Conservation (phyloP, 768 basidiomycete genomes). For the Suillus subaureus region DNA sequence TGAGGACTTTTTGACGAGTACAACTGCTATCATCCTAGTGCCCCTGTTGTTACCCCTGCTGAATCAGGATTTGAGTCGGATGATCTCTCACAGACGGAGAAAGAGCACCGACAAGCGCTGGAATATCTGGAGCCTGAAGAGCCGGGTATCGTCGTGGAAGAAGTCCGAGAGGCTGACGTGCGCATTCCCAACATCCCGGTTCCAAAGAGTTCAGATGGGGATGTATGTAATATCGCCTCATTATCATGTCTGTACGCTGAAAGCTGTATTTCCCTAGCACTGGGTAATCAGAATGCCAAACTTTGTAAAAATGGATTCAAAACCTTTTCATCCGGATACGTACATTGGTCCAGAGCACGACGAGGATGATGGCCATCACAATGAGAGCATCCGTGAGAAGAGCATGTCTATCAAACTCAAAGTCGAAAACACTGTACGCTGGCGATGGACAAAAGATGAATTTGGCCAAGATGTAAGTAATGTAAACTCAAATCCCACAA, state of each 20-base stretch:
- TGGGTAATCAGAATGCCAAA: conserved; percentile 96
- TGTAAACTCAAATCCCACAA: background rate
- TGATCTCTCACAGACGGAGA: conserved; percentile 62
- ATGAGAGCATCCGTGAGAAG: conserved; percentile 69
- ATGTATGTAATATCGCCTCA: conserved; percentile 51
- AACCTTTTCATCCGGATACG: conserved; percentile 86
- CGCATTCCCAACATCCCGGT: conserved; percentile 87
- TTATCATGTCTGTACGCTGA: conserved; percentile 11
- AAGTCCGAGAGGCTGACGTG: conserved; percentile 67
- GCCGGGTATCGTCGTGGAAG: conserved; percentile 55
- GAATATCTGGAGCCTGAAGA: conserved; percentile 85
- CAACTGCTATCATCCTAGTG: conserved; percentile 29
- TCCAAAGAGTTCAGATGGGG: conserved; percentile 77
- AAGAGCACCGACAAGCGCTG: conserved; percentile 59
- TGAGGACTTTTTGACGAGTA: conserved; percentile 11
- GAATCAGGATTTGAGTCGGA: conserved; percentile 64
- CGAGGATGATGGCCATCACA: conserved; percentile 57
- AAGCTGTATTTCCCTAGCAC: conserved; percentile 40
- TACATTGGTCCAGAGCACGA: conserved; percentile 85
- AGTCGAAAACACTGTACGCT: conserved; percentile 93
- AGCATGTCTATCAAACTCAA: conserved; percentile 85
- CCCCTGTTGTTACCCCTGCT: conserved; percentile 39
- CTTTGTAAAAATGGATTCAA: conserved; percentile 86
- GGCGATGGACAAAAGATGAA: conserved; percentile 89
- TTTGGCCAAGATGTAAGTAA: conserved; percentile 75